Conservation (phyloP, 192 early-diverging fungal species). For the Coemansia furcata region DNA sequence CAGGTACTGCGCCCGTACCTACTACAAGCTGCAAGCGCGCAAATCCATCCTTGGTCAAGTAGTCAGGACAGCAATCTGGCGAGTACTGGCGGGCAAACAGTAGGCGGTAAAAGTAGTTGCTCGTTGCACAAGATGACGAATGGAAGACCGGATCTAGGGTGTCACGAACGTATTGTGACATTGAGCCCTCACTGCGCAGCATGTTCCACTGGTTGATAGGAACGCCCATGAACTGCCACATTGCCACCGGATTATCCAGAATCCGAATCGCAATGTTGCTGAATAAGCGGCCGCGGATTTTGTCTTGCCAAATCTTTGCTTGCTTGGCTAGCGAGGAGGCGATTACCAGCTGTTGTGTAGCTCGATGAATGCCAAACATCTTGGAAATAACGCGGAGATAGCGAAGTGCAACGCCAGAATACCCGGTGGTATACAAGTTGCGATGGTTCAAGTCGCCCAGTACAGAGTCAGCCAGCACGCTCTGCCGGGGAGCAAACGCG, state of each 20-base stretch:
- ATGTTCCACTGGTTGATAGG: conserved; percentile 85
- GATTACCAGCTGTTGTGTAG: conserved; percentile 57
- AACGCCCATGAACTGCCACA: conserved; percentile 84
- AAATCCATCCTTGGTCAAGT: conserved; percentile 72
- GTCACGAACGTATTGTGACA: conserved; percentile 75
- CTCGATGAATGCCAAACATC: conserved; percentile 56
- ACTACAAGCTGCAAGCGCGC: conserved; percentile 48
- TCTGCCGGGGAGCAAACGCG: conserved; percentile 9
- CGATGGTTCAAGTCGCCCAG: conserved; percentile 52
- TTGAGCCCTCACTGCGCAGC: conserved; percentile 74
- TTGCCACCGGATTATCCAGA: conserved; percentile 74
- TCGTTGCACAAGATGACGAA: conserved; percentile 59
- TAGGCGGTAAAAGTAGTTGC: conserved; percentile 88
- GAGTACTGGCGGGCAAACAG: conserved; percentile 71
- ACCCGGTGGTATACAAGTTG: conserved; percentile 79
- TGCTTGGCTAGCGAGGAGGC: conserved; percentile 62
- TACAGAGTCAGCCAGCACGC: neutral
- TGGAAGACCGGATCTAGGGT: conserved; percentile 76
- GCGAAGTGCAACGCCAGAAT: conserved; percentile 74
- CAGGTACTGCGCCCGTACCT: neutral
- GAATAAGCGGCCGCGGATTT: conserved; percentile 65
- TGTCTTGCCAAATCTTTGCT: conserved; percentile 60
- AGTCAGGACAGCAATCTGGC: conserved; percentile 66
- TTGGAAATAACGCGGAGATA: conserved; percentile 62
- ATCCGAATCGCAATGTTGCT: conserved; percentile 61